Base-by-base conservation (phyloP, 768 basidiomycete genomes). In the Trametes gibbosa region DNA sequence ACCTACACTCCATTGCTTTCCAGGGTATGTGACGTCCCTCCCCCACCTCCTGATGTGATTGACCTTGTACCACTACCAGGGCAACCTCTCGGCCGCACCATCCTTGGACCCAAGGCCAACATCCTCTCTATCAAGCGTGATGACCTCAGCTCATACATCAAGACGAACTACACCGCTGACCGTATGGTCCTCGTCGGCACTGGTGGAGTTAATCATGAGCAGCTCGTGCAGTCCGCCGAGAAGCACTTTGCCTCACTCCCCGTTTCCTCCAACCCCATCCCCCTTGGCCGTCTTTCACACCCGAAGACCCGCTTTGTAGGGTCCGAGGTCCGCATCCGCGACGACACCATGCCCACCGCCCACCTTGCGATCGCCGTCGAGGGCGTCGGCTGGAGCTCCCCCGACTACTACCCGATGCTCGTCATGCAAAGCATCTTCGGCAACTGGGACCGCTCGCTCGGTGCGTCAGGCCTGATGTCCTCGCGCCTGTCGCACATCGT, bases 341-440 rank as follows among this genome's bases (percentile, higher is more conserved):
- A 99, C 72, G 97, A 98, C 77, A 87, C 89, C 56, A 78, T 90
- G 71, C 82, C 87, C 24, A 94, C 92, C 6, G 89, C 90, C 59
- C 90, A 98, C 79, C 82, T 99, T 69, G 96, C 96, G 63, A 89
- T 99, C 68, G 93, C 97, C 29, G 95, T 98, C 46, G 95, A 98
- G 73, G 97, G 97, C 73, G 95, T 96, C 56, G 87, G 93, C 74
- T 98, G 96, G 95, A 92, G 88, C 67, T 94, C 90, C 10, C 95
- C 96, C 27, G 97, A 99, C 76, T 98, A 98, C 81, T 98, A 92
- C 86, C 93, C 95, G 61, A 96, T 99, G 95, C 86, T 98, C 78
- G 95, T 93, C 72, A 92, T 97, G 88, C 92, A 96, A 74, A 87
- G 85, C 68, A 92, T 98, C 76, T 89, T 98, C 76, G 97, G 97